Conservation (phyloP, 768 basidiomycete species). For the Sutorius australiensis region DNA sequence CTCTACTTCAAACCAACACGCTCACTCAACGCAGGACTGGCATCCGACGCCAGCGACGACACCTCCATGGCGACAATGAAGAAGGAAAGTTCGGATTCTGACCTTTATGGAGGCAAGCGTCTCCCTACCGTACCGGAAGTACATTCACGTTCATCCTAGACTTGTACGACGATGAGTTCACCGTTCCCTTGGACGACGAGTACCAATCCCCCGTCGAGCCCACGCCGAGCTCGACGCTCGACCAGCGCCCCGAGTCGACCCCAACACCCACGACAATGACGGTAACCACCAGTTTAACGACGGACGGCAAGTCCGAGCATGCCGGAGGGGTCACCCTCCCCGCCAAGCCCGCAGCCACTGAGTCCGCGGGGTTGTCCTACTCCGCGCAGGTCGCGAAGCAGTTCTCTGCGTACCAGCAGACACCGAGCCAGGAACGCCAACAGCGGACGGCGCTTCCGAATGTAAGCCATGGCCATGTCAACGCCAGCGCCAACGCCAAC, state of each 20-base stretch:
- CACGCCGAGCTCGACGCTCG: conserved; percentile 12
- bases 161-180: conserved; percentile 49
- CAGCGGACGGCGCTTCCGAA: conserved; percentile 31
- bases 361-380: conserved; percentile 43
- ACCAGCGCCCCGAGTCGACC: conserved; percentile 17
- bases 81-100: conserved; percentile 36
- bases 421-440: conserved; percentile 60
- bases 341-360: conserved; percentile 25
- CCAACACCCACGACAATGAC: not conserved
- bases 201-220: conserved; percentile 27
- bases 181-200: conserved; percentile 32
- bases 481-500: no score
- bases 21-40: not conserved
- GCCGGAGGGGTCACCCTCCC: conserved; percentile 22
- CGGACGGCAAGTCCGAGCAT: conserved; percentile 23
- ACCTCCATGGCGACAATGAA: conserved; percentile 21
- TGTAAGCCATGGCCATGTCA: no score
- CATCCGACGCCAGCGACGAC: not conserved
- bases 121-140: not conserved
- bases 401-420: conserved; percentile 62
- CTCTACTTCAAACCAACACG: not conserved
- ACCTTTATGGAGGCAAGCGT: conserved; percentile 45
- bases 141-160: conserved; percentile 32
- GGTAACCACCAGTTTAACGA: conserved; percentile 10
- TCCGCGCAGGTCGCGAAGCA: conserved; percentile 65